phyloP scores from a whole-genome alignment of 1,139 yeast species.

The Debaryomyces singareniensis region DNA sequence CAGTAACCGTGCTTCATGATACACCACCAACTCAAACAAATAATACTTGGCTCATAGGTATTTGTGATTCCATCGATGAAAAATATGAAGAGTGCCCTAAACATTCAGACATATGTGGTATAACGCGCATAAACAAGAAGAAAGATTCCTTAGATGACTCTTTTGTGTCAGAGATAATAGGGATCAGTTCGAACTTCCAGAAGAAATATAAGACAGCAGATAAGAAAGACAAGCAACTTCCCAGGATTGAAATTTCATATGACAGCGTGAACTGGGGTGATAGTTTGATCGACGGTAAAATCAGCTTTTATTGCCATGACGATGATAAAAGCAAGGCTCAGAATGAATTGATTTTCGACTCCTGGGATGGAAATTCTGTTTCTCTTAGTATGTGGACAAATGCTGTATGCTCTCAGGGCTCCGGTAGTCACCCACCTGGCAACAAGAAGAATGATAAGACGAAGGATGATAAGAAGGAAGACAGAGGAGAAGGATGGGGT shows the following conservation, averaged over 20 bases:
- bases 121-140: slow-evolving; percentile 47
- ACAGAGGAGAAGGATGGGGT: slow-evolving; percentile 54
- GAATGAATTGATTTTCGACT: slow-evolving; percentile 21
- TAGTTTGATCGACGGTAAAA: slow-evolving; percentile 40
- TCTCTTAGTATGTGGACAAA: slow-evolving; percentile 21
- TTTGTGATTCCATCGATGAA: slow-evolving; percentile 50
- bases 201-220: slow-evolving; percentile 22
- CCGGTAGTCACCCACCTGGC: slow-evolving; percentile 13
- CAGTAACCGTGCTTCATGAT: slow-evolving; percentile 19
- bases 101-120: slow-evolving; percentile 66
- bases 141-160: slow-evolving; percentile 30
- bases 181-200: slow-evolving; percentile 32
- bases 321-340: slow-evolving; percentile 29
- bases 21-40: slow-evolving; percentile 78
- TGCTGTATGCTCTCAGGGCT: slow-evolving; percentile 35
- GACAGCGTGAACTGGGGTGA: slow-evolving; percentile 72
- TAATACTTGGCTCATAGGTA: slow-evolving; percentile 61
- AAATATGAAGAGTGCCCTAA: slow-evolving; percentile 49
- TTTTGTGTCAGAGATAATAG: slow-evolving; percentile 50
- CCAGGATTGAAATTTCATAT: slow-evolving; percentile 41
- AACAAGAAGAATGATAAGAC: slow-evolving; percentile 13
- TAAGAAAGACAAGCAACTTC: slow-evolving; percentile 14
- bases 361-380: slow-evolving; percentile 27
- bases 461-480: slow-evolving; percentile 16
- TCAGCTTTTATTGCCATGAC: slow-evolving; percentile 49